These are phyloP conservation scores for Cadophora luteo-olivacea DNA, from an alignment of 2,329 filamentous ascomycete species.

Conservation along the genomic window DNA sequence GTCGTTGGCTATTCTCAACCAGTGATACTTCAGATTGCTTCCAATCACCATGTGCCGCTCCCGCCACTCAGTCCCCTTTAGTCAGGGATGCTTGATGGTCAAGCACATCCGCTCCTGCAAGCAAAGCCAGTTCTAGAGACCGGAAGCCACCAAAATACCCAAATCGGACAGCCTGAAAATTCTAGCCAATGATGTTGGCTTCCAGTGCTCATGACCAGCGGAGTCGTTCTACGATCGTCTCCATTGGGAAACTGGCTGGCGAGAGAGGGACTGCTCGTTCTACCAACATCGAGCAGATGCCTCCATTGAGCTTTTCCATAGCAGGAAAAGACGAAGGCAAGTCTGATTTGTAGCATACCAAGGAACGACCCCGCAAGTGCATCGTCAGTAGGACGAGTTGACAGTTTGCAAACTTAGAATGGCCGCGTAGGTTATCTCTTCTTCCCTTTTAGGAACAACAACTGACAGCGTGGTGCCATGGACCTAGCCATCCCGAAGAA, in stretches of 20 bases:
- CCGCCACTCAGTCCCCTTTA: background rate
- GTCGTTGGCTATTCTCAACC: background rate
- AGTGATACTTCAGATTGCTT: background rate
- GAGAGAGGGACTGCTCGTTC: background rate
- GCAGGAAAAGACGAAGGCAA: background rate
- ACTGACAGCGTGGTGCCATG: conserved; percentile 8
- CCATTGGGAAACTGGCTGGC: background rate
- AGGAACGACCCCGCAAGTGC: background rate
- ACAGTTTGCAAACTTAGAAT: conserved; percentile 16
- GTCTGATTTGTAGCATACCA: background rate
- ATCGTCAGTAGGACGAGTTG: background rate
- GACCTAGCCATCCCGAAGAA: conserved; percentile 49
- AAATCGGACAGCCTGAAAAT: background rate
- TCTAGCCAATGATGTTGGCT: background rate
- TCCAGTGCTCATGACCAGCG: background rate
- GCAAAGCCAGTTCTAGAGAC: conserved; percentile 1
- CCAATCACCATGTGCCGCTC: background rate
- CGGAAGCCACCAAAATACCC: background rate
- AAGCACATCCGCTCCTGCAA: conserved; percentile 13
- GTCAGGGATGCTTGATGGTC: conserved; percentile 6
- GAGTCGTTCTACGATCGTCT: background rate
- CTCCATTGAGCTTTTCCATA: background rate
- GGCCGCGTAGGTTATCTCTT: conserved; percentile 25
- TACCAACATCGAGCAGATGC: background rate
- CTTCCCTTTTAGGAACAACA: background rate